A percentile compares a stretch with the other conserved stretches of the same genome.
These are phyloP conservation scores for Zasmidium citrigriseum DNA, from an alignment of 2,329 filamentous ascomycete species.

Conservation along the genomic window DNA sequence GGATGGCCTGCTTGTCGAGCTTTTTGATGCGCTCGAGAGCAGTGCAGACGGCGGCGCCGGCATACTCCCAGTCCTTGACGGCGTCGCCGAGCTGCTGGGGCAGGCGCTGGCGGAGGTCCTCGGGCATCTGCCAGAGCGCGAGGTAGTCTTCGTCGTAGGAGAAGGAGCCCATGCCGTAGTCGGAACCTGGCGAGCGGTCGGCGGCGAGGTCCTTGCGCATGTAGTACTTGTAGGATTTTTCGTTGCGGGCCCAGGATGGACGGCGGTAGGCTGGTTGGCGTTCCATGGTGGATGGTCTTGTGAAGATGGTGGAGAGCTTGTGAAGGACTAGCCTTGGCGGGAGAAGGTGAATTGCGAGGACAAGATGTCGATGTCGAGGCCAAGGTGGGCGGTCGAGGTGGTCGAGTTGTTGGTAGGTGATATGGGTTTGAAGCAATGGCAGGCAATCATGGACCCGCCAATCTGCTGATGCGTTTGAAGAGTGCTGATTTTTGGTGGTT, in stretches of 20 bases:
- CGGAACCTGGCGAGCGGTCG: conserved; percentile 22
- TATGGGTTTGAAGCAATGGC: not conserved
- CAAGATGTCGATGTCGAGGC: not conserved
- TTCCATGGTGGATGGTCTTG: conserved; percentile 1
- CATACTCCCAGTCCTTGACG: conserved; percentile 42
- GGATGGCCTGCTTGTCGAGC: conserved; percentile 35
- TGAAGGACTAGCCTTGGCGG: not conserved
- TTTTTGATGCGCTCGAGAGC: conserved; percentile 38
- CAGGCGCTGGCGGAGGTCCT: conserved; percentile 39
- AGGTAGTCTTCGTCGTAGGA: conserved; percentile 40
- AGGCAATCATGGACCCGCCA: not conserved
- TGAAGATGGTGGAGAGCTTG: not conserved
- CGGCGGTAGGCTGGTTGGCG: conserved; percentile 29
- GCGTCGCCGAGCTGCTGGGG: conserved; percentile 36
- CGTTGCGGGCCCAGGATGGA: conserved; percentile 29
- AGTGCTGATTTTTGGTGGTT: not conserved
- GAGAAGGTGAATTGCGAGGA: not conserved
- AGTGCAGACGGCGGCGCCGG: conserved; percentile 49
- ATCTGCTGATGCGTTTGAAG: not conserved
- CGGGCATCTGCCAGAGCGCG: conserved; percentile 39
- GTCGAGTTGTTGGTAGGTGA: not conserved
- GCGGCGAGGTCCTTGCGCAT: conserved; percentile 25
- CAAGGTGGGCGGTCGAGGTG: not conserved
- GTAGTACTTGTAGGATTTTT: conserved; percentile 26
- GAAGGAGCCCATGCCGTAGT: conserved; percentile 34